A percentile compares a stretch with the other conserved stretches of the same genome.
Conservation (phyloP, 495 filamentous ascomycete species). For the Geopyxis carbonaria region DNA sequence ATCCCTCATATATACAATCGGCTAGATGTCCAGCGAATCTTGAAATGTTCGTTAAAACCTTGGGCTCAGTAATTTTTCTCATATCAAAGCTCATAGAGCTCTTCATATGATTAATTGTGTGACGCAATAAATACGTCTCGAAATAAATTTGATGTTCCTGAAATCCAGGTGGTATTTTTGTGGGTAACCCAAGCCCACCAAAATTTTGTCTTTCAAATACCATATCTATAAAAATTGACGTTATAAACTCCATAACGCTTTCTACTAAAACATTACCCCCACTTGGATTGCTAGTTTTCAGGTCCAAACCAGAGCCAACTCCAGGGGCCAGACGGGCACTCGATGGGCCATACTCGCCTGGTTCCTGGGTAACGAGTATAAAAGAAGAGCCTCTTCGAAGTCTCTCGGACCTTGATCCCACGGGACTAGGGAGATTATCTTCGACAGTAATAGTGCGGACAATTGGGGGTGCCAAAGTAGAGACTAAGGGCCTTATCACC, state of each 20-base stretch:
- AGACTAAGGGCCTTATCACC: slow-evolving; percentile 48
- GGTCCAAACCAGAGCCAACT: slow-evolving; percentile 24
- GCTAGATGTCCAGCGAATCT: slow-evolving; percentile 61
- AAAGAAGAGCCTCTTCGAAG: slow-evolving; percentile 72
- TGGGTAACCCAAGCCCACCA: slow-evolving; percentile 66
- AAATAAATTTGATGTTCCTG: slow-evolving; percentile 89
- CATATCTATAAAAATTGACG: slow-evolving; percentile 67
- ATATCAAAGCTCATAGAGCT: slow-evolving; percentile 53
- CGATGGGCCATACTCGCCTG: slow-evolving; percentile 35
- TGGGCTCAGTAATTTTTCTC: slow-evolving; percentile 58
- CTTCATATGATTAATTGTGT: slow-evolving; percentile 51
- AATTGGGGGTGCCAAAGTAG: slow-evolving; percentile 37
- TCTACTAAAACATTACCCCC: slow-evolving; percentile 52
- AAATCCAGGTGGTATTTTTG: slow-evolving; percentile 79
- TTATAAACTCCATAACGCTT: slow-evolving; percentile 52
- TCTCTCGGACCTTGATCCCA: slow-evolving; percentile 34
- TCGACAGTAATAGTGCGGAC: slow-evolving; percentile 53
- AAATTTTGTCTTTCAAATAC: slow-evolving; percentile 75
- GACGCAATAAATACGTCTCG: slow-evolving; percentile 70
- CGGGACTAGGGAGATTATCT: slow-evolving; percentile 29
- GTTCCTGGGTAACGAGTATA: slow-evolving; percentile 62
- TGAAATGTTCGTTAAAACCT: slow-evolving; percentile 67
- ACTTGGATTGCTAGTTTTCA: slow-evolving; percentile 9
- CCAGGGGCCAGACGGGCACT: slow-evolving; percentile 45
- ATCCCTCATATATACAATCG: slow-evolving; percentile 81